These are phyloP conservation scores for Thielaviopsis ethacetica DNA, from an alignment of 2,329 filamentous ascomycete species.

Conservation along the genomic window DNA sequence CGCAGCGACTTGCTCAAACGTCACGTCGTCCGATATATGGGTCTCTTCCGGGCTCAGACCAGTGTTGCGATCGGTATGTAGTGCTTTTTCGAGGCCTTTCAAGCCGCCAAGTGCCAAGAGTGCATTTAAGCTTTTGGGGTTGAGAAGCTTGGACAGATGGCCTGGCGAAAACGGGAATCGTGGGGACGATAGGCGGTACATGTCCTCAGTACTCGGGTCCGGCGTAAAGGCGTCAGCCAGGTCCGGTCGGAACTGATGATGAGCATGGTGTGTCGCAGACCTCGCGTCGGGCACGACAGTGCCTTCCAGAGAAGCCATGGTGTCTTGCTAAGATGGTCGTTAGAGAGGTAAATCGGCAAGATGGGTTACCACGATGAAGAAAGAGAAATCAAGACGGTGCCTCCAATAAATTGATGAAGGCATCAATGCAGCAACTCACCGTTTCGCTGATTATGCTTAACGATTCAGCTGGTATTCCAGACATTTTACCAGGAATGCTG, in stretches of 20 bases:
- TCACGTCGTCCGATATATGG: constrained; percentile 42
- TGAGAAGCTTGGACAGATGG: constrained; percentile 59
- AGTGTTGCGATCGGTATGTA: constrained; percentile 45
- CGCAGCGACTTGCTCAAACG: constrained; percentile 43
- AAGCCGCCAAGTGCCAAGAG: constrained; percentile 63
- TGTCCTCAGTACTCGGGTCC: constrained; percentile 56
- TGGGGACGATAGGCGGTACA: constrained; percentile 48
- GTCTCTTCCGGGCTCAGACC: constrained; percentile 59
- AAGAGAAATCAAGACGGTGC: neutral
- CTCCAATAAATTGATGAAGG: neutral
- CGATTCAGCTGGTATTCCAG: neutral
- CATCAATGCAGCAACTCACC: neutral
- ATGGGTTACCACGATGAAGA: neutral
- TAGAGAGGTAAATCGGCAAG: neutral
- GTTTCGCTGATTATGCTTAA: neutral
- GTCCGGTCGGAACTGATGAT: constrained; percentile 13
- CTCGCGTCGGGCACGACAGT: neutral
- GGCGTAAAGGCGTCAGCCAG: constrained; percentile 20
- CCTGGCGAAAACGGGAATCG: constrained; percentile 57
- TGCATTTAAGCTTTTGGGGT: constrained; percentile 60
- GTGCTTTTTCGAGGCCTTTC: constrained; percentile 53
- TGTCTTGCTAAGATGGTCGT: neutral
- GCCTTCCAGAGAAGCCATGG: constrained; percentile 1
- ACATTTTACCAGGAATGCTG: neutral
- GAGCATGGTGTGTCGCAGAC: neutral